Evolutionary conservation across 2,329 filamentous ascomycete species (phyloP), one percentile per base, ranked within the genome.

Genomic region (Ophiosphaerella narmari): DNA sequence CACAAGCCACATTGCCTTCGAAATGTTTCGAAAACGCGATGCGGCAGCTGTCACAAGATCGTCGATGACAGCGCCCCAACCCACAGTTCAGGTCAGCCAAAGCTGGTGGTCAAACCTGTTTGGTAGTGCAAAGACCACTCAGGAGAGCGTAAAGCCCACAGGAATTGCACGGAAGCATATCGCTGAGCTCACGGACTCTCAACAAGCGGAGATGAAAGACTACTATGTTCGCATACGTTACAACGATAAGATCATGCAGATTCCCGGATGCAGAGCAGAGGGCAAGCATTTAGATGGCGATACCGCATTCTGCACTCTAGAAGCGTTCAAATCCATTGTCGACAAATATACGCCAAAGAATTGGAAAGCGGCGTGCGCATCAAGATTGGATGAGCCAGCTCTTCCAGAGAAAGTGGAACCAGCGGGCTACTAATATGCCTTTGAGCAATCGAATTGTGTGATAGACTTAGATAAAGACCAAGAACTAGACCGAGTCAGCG

Each of bases 211-310:
- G 46, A 74, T 95, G 9, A 79, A 88, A 23, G 87, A 85, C 2
- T 91, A 95, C 77, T 99, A 89, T 73, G 93, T 99, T 12, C 86
- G 94, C 14, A 73, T 99, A 50, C 84, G 92, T 43, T 99, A 96
- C 74, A 99, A 99, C 64, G 94, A 97, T 71, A 80, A 82, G 45
- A 83, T 91, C 3, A 84, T 97, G 67, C 84, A 81, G 12, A 81
- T 99, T 14, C 93, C 93, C 0, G 92, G 90, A 2, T 99, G 94
- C 73, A 85, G 82, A 59, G 75, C 81, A 8, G 74, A 80, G 0
- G 90, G 91, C 6, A 95, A 92, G 53, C 94, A 99, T 74, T 80
- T 96, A 2, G 84, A 90, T 1, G 91, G 91, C 1, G 89, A 97
- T 62, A 87, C 91, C 61, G 89, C 85, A 23, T 93, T 97, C 66